Evolutionary conservation across 2,329 filamentous ascomycete genomes (phyloP).

Genomic region (Hypomyces rosellus): DNA sequence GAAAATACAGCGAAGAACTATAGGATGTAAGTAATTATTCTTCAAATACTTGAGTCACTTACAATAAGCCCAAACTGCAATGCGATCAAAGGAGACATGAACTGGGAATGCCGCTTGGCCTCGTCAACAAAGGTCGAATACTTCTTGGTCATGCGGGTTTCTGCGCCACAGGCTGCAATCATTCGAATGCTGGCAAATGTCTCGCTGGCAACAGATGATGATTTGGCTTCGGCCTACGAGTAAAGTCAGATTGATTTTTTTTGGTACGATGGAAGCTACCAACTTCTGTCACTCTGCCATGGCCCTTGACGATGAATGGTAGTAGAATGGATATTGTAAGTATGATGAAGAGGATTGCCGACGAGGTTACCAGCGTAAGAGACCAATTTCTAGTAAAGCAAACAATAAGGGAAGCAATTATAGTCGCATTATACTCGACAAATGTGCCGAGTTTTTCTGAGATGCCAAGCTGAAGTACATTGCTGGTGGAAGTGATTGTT

Average conservation of each 20-base stretch:
- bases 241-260: background rate
- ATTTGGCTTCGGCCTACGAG: conserved; percentile 45
- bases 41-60: conserved; percentile 9
- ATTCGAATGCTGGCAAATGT: conserved; percentile 92
- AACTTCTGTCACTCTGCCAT: conserved; percentile 51
- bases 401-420: conserved; percentile 51
- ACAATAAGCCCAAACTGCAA: conserved; percentile 76
- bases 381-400: conserved; percentile 68
- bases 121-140: conserved; percentile 80
- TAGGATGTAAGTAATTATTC: conserved; percentile 9
- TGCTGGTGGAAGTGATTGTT: conserved; percentile 89
- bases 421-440: conserved; percentile 48
- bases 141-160: conserved; percentile 78
- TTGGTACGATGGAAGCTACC: conserved; percentile 16
- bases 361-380: conserved; percentile 80
- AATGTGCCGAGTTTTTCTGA: conserved; percentile 70
- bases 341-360: conserved; percentile 83
- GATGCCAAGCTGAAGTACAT: conserved; percentile 88
- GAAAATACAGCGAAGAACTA: conserved; percentile 48
- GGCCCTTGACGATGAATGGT: conserved; percentile 72
- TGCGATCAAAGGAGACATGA: conserved; percentile 78
- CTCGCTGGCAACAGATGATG: conserved; percentile 72
- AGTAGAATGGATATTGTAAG: conserved; percentile 94
- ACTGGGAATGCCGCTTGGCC: conserved; percentile 69
- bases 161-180: conserved; percentile 85